A percentile compares a stretch with the other conserved stretches of the same genome.
Conservation (phyloP, 2,329 filamentous ascomycete species). For the Diplodia scrobiculata region DNA sequence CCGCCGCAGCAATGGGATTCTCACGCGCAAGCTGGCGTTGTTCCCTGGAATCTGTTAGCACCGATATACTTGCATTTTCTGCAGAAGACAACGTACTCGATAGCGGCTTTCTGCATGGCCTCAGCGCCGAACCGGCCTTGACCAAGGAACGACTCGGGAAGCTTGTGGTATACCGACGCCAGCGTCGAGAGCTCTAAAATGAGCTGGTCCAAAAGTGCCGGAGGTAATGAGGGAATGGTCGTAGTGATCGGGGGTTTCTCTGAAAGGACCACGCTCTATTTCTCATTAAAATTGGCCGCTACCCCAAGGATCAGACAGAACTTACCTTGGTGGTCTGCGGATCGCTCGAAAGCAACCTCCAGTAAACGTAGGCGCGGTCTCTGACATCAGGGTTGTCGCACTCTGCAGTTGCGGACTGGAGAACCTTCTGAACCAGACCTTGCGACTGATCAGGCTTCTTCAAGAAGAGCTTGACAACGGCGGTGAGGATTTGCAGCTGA, state of each 20-base stretch:
- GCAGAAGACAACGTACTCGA: conserved; percentile 60
- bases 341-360: conserved; percentile 91
- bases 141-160: conserved; percentile 95
- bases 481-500: conserved; percentile 96
- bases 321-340: conserved; percentile 81
- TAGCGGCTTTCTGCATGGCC: conserved; percentile 90
- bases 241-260: conserved; percentile 92
- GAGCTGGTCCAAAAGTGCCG: conserved; percentile 83
- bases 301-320: neutral
- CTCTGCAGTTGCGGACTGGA: conserved; percentile 88
- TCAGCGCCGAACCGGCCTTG: conserved; percentile 92
- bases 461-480: conserved; percentile 94
- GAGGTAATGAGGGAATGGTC: conserved; percentile 87
- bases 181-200: conserved; percentile 89
- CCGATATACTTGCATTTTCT: neutral
- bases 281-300: neutral
- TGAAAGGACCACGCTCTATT: conserved; percentile 80
- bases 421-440: conserved; percentile 86
- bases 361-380: conserved; percentile 97
- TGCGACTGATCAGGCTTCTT: conserved; percentile 95
- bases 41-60: conserved; percentile 56
- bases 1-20: conserved; percentile 88
- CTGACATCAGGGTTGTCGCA: conserved; percentile 98
- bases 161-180: conserved; percentile 97
- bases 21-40: conserved; percentile 89